Percentiles rank a stretch among this genome's conserved stretches.
Conservation (phyloP, 108 stramenopile species). For the Fragilaria crotonensis region DNA sequence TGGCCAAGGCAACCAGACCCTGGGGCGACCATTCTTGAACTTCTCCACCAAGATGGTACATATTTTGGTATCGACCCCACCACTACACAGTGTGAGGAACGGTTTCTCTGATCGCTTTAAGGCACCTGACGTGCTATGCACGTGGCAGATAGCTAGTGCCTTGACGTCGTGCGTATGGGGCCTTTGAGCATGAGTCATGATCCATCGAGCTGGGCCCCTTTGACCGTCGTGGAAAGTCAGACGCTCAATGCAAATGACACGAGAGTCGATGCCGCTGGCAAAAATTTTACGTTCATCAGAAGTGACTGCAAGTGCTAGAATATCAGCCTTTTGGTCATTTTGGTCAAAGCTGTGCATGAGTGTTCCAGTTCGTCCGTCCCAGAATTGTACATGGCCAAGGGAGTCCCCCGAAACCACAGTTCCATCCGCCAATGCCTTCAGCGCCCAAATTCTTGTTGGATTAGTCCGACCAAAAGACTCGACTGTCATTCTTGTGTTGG, state of each 20-base stretch:
- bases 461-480: slow-evolving; percentile 60
- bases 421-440: slow-evolving; percentile 62
- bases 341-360: slow-evolving; percentile 72
- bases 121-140: neutral
- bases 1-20: slow-evolving; percentile 71
- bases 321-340: slow-evolving; percentile 76
- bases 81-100: slow-evolving; percentile 70
- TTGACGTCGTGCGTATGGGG: slow-evolving; percentile 92
- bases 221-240: neutral
- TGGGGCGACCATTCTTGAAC: slow-evolving; percentile 58
- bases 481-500: slow-evolving; percentile 79
- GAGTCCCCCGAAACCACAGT: slow-evolving; percentile 89
- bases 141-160: slow-evolving; percentile 58
- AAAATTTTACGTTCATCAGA: slow-evolving; percentile 74
- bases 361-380: slow-evolving; percentile 84
- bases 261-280: slow-evolving; percentile 89
- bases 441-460: slow-evolving; percentile 82
- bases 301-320: slow-evolving; percentile 72
- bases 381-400: slow-evolving; percentile 84
- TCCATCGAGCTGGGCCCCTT: slow-evolving; percentile 41
- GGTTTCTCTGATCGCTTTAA: slow-evolving; percentile 6
- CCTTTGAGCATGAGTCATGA: slow-evolving; percentile 69
- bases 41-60: slow-evolving; percentile 65
- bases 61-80: slow-evolving; percentile 85
- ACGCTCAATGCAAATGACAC: slow-evolving; percentile 79